Base-by-base conservation (phyloP, 805 yeast species). In the Wickerhamiella shivajii region DNA sequence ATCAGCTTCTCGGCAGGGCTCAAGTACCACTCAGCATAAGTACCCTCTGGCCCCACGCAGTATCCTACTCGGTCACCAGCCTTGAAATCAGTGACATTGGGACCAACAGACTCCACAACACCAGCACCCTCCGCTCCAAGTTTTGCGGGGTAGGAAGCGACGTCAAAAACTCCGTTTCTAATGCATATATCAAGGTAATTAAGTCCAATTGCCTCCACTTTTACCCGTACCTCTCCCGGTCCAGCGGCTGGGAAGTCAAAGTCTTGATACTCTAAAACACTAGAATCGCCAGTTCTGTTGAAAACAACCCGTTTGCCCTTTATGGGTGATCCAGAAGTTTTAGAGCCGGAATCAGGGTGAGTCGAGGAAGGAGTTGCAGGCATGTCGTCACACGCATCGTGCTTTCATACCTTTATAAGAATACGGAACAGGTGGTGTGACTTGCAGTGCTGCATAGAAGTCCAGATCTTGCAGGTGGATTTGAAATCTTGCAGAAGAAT, bases 171-270 rank as follows among this genome's bases (percentile, higher is more conserved):
- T 4, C 95, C 95, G 33, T 59, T 67, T 49, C 95, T 68, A 60
- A 78, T 79, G 56, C 84, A 85, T 3, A 72, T 62, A 47, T 85
- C 96, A 43, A 83, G 77, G 60, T 69, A 78, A 46, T 83, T 83
- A 47, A 83, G 59, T 20, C 97, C 97, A 9, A 84, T 65, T 45
- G 69, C 83, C 36, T 60, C 64, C 62, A 77, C 79, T 55, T 77
- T 75, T 49, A 85, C 63, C 31, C 85, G 60, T 8, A 85, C 50
- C 40, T 81, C 80, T 33, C 64, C 61, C 3, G 60, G 64, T 19
- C 31, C 50, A 33, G 76, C 60, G 6, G 17, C n/a, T 3, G 31
- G 34, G 26, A 16, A 24, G 20, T 29, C 34, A n/a, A 26, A 22
- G 6, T 29, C 30, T 19, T 20, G 22, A 18, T 16, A 17, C 24